Conservation (phyloP, 441 rosid species). For the Pelargonium australe region DNA sequence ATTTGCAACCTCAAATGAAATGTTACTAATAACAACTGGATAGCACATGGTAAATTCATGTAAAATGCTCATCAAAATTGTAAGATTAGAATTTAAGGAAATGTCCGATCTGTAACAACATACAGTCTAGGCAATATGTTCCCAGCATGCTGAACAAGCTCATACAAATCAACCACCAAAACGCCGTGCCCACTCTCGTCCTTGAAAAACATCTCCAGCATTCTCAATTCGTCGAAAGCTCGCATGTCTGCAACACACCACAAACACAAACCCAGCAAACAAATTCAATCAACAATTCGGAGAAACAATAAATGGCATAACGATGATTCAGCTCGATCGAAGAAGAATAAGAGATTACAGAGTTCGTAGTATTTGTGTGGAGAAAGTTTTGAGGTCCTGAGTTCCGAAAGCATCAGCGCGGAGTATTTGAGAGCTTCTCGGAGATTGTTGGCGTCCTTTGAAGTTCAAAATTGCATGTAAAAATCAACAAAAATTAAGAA, state of each 20-base stretch:
- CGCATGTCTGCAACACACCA: slow-evolving; percentile 40
- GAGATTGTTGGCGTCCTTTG: slow-evolving; percentile 53
- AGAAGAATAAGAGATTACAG: slow-evolving; percentile 27
- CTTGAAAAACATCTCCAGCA: slow-evolving; percentile 55
- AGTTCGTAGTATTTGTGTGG: slow-evolving; percentile 71
- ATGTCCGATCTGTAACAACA: slow-evolving; percentile 13
- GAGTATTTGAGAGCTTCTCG: slow-evolving; percentile 67
- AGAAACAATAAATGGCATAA: no score
- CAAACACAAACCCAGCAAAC: not conserved
- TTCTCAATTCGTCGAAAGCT: slow-evolving; percentile 60
- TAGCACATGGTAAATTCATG: not conserved
- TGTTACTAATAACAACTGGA: not conserved
- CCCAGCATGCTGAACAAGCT: slow-evolving; percentile 74
- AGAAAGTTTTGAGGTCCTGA: slow-evolving; percentile 59
- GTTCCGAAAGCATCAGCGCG: slow-evolving; percentile 60
- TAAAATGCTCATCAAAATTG: not conserved
- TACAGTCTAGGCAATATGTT: slow-evolving; percentile 61
- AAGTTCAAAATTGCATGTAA: slow-evolving; percentile 7
- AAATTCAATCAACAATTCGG: slow-evolving; percentile 14
- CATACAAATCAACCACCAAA: slow-evolving; percentile 51
- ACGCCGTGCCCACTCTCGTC: slow-evolving; percentile 61
- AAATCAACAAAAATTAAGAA: slow-evolving; percentile 10
- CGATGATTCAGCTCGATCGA: not conserved
- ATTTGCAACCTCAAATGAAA: not conserved
- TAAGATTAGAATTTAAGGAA: not conserved